Evolutionary conservation across 495 filamentous ascomycete species (phyloP).

Genomic region (Aspergillus panamensis): DNA sequence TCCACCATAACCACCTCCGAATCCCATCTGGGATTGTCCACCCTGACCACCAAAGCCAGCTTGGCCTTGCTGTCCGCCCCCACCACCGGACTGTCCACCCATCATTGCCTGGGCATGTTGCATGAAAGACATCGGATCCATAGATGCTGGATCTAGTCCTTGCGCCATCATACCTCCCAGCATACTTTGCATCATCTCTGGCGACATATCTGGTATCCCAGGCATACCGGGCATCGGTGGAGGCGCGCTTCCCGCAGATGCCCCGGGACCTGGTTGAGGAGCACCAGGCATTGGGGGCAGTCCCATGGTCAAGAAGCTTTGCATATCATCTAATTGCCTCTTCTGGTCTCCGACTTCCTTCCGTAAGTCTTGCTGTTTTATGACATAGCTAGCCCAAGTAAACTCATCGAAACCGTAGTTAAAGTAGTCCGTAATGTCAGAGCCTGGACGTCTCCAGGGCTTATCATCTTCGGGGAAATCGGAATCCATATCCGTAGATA

Average conservation of each 20-base stretch:
- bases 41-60: slow-evolving; percentile 43
- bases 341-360: slow-evolving; percentile 72
- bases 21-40: slow-evolving; percentile 48
- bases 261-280: slow-evolving; percentile 40
- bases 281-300: slow-evolving; percentile 69
- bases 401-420: slow-evolving; percentile 99
- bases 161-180: slow-evolving; percentile 75
- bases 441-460: slow-evolving; percentile 94
- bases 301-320: slow-evolving; percentile 74
- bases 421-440: slow-evolving; percentile 95
- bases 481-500: slow-evolving; percentile 69
- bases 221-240: slow-evolving; percentile 62
- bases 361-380: slow-evolving; percentile 77
- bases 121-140: slow-evolving; percentile 63
- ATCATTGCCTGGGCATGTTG: slow-evolving; percentile 52
- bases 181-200: slow-evolving; percentile 76
- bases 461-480: slow-evolving; percentile 79
- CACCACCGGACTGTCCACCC: slow-evolving; percentile 42
- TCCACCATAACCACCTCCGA: slow-evolving; percentile 46
- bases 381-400: slow-evolving; percentile 92
- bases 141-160: slow-evolving; percentile 77
- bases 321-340: slow-evolving; percentile 85
- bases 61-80: slow-evolving; percentile 40
- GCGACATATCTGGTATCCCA: slow-evolving; percentile 68
- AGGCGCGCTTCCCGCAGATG: slow-evolving; percentile 35